Evolutionary conservation across 2,329 filamentous ascomycete species (phyloP).

Genomic region (Triangularia setosa): DNA sequence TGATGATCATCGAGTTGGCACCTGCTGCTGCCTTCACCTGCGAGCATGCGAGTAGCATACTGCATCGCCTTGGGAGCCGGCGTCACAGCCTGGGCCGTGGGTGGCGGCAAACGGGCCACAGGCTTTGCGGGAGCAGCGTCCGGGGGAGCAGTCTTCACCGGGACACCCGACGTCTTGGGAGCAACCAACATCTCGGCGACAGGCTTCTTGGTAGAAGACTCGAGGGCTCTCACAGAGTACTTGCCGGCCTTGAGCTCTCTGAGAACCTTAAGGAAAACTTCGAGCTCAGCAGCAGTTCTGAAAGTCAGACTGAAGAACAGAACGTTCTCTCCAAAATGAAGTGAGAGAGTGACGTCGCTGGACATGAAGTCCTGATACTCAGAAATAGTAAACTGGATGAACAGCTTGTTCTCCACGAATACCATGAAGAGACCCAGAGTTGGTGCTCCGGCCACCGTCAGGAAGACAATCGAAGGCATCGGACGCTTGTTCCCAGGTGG

Average conservation of each 20-base stretch:
- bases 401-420: neutral
- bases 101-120: neutral
- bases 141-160: neutral
- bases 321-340: neutral
- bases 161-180: neutral
- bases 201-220: neutral
- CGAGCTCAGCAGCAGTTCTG: neutral
- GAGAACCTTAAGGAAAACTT: neutral
- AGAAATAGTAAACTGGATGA: constrained; percentile 13
- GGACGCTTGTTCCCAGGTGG: neutral
- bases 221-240: neutral
- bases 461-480: neutral
- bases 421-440: constrained; percentile 10
- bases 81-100: neutral
- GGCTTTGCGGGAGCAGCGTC: neutral
- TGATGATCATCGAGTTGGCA: neutral
- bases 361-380: constrained; percentile 11
- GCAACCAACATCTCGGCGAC: neutral
- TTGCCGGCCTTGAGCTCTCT: neutral
- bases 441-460: constrained; percentile 6
- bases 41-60: neutral
- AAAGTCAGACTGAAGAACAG: neutral
- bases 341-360: neutral
- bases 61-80: neutral
- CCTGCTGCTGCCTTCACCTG: neutral